Conservation (phyloP, 1,284 basidiomycete genomes). For the Filobasidium uniguttulatum region DNA sequence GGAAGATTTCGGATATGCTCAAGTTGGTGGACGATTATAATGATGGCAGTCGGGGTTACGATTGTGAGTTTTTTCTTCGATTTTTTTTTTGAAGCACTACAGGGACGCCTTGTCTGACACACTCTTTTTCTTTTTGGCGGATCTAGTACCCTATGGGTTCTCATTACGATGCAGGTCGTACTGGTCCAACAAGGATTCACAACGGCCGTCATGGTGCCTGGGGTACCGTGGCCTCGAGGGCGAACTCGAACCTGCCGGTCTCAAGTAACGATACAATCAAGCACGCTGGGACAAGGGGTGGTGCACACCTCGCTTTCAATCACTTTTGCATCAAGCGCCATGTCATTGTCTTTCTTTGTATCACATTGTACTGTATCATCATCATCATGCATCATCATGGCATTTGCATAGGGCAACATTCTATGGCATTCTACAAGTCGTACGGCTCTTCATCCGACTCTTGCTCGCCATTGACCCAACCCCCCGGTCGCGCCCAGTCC, state of each 20-base stretch:
- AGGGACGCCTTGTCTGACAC: background rate
- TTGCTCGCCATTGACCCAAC: background rate
- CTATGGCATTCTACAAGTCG: background rate
- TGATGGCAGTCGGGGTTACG: conserved; percentile 27
- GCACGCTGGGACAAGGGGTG: too few species aligned
- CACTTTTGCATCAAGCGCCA: too few species aligned
- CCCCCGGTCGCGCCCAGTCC: conserved; percentile 17
- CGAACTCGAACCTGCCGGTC: background rate
- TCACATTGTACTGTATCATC: too few species aligned
- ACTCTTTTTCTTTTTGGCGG: background rate
- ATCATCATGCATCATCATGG: background rate
- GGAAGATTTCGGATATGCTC: conserved; percentile 27
- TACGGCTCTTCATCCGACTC: background rate
- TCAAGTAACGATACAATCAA: too few species aligned
- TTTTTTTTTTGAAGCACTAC: too few species aligned
- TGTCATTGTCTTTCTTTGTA: too few species aligned
- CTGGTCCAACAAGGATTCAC: conserved; percentile 19
- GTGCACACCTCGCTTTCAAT: too few species aligned
- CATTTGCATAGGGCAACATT: background rate
- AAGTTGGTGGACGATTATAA: conserved; percentile 27
- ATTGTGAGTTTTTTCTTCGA: conserved; percentile 19
- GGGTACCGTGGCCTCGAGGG: conserved; percentile 14
- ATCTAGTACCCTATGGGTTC: conserved; percentile 26
- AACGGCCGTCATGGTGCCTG: conserved; percentile 17
- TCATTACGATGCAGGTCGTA: conserved; percentile 30